A percentile compares a stretch with the other conserved stretches of the same genome.
Conservation (phyloP, 2,329 filamentous ascomycete genomes). For the Colletotrichum viniferum region DNA sequence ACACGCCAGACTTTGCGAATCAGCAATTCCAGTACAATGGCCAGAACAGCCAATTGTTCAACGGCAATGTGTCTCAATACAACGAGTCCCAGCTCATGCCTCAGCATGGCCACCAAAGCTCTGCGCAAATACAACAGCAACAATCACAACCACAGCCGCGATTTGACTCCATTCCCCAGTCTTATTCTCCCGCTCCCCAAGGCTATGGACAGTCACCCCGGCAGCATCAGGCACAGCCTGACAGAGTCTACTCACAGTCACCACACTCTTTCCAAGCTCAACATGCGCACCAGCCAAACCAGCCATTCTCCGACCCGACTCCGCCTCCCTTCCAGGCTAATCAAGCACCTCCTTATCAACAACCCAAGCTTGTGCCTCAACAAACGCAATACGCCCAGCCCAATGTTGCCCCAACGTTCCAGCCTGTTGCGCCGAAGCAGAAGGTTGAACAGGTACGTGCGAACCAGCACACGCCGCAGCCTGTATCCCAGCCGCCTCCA, state of each 20-base stretch:
- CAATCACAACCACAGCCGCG: slow-evolving; percentile 28
- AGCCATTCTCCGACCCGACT: slow-evolving; percentile 11
- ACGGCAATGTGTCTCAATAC: slow-evolving; percentile 35
- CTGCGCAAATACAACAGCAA: slow-evolving; percentile 37
- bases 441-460: not conserved
- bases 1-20: slow-evolving; percentile 36
- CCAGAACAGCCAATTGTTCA: slow-evolving; percentile 36
- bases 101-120: slow-evolving; percentile 35
- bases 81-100: slow-evolving; percentile 36
- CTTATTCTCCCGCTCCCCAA: slow-evolving; percentile 25
- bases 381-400: slow-evolving; percentile 12
- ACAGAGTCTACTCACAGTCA: slow-evolving; percentile 18
- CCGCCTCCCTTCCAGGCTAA: slow-evolving; percentile 12
- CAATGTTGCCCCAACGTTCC: not conserved
- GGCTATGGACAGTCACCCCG: slow-evolving; percentile 30
- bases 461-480: not conserved
- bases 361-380: slow-evolving; percentile 20
- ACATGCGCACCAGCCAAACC: slow-evolving; percentile 10
- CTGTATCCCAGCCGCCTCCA: slow-evolving; percentile 19
- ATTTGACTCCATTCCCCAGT: slow-evolving; percentile 17
- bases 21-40: slow-evolving; percentile 37
- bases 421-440: slow-evolving; percentile 9
- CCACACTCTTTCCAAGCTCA: slow-evolving; percentile 19
- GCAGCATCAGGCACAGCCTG: slow-evolving; percentile 20
- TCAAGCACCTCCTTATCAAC: slow-evolving; percentile 13